These are phyloP conservation scores for Solanum chiquidenum DNA, from an alignment of 257 asterid genomes.

Conservation along the genomic window DNA sequence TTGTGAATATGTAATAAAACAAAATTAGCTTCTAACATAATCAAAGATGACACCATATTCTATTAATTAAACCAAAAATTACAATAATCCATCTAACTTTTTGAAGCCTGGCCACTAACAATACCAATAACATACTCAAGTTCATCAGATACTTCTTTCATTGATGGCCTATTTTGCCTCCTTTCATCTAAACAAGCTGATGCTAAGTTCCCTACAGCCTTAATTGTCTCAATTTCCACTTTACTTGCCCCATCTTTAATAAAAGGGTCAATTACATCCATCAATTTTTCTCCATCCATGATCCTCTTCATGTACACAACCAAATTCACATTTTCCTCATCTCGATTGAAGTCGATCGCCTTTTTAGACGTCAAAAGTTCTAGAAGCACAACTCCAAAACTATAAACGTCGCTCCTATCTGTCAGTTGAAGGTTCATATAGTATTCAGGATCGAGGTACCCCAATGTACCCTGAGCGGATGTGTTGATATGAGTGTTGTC, in stretches of 20 bases:
- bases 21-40: neutral
- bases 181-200: conserved; percentile 47
- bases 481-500: conserved; percentile 44
- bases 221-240: conserved; percentile 49
- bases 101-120: conserved; percentile 18
- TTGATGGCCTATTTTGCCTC: conserved; percentile 48
- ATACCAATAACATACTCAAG: conserved; percentile 45
- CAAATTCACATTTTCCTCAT: conserved; percentile 45
- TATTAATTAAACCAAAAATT: neutral
- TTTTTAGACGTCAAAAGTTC: conserved; percentile 43
- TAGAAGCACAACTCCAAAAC: conserved; percentile 53
- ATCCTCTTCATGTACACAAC: conserved; percentile 49
- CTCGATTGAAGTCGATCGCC: conserved; percentile 48
- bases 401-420: conserved; percentile 50
- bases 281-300: conserved; percentile 32
- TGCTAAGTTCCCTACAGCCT: conserved; percentile 49
- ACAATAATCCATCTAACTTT: neutral
- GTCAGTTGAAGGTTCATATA: conserved; percentile 40
- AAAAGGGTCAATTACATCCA: conserved; percentile 35
- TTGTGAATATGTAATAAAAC: neutral
- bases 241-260: conserved; percentile 31
- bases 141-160: conserved; percentile 70
- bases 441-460: conserved; percentile 57
- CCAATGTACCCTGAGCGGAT: conserved; percentile 52
- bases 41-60: neutral